Conservation (phyloP, 169 alveolate species). For the Plasmodium billcollinsi region DNA sequence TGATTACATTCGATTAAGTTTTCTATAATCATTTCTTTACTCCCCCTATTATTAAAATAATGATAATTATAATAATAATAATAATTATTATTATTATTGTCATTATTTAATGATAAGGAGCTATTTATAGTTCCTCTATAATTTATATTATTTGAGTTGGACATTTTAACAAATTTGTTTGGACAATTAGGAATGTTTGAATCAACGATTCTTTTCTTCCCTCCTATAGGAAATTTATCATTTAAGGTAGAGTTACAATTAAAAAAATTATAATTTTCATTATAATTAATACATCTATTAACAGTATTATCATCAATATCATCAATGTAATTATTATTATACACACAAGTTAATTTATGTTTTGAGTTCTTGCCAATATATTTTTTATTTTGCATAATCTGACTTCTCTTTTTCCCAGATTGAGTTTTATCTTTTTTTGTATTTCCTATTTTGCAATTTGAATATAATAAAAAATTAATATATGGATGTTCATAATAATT, state of each 20-base stretch:
- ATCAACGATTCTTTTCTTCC: too few relatives aligned
- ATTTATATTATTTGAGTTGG: not conserved
- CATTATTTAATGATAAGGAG: not conserved
- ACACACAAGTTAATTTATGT: too few relatives aligned
- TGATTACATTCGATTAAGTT: slow-evolving; percentile 17
- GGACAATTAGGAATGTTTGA: too few relatives aligned
- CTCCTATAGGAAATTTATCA: too few relatives aligned
- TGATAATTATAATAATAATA: not conserved
- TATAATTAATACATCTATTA: too few relatives aligned
- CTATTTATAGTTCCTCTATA: not conserved
- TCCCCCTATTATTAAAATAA: not conserved
- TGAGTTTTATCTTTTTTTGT: slow-evolving; percentile 24
- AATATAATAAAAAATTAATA: slow-evolving; percentile 39
- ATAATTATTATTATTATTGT: slow-evolving; percentile 11
- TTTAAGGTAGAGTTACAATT: too few relatives aligned
- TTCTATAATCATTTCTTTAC: slow-evolving; percentile 30
- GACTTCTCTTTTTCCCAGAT: slow-evolving; percentile 6
- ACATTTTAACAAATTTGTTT: not conserved
- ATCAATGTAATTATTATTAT: not conserved
- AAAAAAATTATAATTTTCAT: too few relatives aligned
- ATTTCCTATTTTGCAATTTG: slow-evolving; percentile 59
- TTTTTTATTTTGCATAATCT: slow-evolving; percentile 10
- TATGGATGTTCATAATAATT: slow-evolving; percentile 67
- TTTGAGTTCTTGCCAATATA: not conserved
- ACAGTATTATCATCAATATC: not conserved